Base-by-base conservation (phyloP, 169 alveolate species). In the Plasmodium gonderi region DNA sequence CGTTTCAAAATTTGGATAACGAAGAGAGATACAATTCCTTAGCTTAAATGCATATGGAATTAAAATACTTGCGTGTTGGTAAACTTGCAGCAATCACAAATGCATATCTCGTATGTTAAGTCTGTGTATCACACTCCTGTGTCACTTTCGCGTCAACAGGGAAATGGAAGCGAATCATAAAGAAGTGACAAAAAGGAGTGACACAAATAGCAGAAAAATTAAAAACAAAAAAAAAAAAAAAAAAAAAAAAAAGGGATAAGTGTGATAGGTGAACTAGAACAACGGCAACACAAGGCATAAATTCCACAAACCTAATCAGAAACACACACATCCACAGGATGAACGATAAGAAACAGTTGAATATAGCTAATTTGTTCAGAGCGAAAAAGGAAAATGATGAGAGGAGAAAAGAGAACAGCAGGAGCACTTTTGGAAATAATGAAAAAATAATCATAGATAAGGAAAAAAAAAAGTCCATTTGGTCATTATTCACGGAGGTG, bases 401-500 rank as follows among this genome's bases (percentile, higher is more conserved):
- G 23, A 47, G 23, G 65, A 38, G 76, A n/a, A 45, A 23, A 51
- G 64, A 82, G n/a, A 68, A n/a, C 17, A 20, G 11, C 26, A 36
- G 17, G 38, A 51, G 60, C 36, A 9, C 60, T 1, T 29, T 12
- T 31, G 47, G 42, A 12, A 75, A 82, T 26, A 67, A 69, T 20
- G 36, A 47, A 45, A 82, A 38, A 69, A 12, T 82, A n/a, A 82
- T 26, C 45, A 69, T 47, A 82, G 82, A 82, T 44, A 33, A 17
- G 77, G 91, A 82, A 54, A 85, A 54, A 40, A 85, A 85, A 45
- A 36, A 74, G 33, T 54, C 44, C 38, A 85, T 85, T 26, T 85
- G 92, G 92, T 85, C 92, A 4, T 31, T 85, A 6, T 85, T 85
- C 79, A 33, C 92, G 7, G 68, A 85, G n/a, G 83, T 85, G 49